A percentile compares a stretch with the other conserved stretches of the same genome.
Conservation (phyloP, 1,284 basidiomycete species). For the Puccinia triticina region DNA sequence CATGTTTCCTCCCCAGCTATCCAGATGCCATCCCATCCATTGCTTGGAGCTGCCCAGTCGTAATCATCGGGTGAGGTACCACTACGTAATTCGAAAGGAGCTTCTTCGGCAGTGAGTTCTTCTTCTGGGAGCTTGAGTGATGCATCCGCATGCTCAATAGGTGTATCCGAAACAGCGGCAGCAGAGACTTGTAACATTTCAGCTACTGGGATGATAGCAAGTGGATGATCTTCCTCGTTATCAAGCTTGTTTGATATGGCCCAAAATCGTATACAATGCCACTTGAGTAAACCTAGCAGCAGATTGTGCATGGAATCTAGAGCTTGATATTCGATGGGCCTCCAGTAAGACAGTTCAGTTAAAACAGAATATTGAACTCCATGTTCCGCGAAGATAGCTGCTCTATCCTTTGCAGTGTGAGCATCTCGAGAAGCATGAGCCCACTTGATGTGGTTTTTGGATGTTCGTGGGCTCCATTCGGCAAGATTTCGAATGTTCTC, state of each 20-base stretch:
- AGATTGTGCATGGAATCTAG: constrained; percentile 41
- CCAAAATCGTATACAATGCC: constrained; percentile 31
- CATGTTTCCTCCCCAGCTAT: background rate
- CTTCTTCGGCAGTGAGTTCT: background rate
- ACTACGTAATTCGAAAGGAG: background rate
- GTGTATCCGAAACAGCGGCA: background rate
- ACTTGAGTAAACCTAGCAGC: constrained; percentile 31
- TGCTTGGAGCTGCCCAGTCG: background rate
- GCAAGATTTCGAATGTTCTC: constrained; percentile 12
- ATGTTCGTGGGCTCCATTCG: background rate
- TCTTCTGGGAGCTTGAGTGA: background rate
- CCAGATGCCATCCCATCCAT: constrained; percentile 10
- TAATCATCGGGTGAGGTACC: background rate
- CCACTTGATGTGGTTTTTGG: constrained; percentile 5
- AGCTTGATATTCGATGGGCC: constrained; percentile 9
- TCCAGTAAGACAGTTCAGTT: constrained; percentile 25
- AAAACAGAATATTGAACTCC: constrained; percentile 39
- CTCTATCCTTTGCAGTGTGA: background rate
- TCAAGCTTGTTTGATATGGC: background rate
- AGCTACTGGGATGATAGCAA: background rate
- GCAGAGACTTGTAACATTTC: background rate
- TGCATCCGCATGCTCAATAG: too few relatives aligned
- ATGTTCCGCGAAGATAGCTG: background rate
- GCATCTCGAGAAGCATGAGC: constrained; percentile 8
- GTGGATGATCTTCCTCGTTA: background rate